phyloP scores from a whole-genome alignment of 2,329 filamentous ascomycete genomes.

The Clarireedia hainanense region DNA sequence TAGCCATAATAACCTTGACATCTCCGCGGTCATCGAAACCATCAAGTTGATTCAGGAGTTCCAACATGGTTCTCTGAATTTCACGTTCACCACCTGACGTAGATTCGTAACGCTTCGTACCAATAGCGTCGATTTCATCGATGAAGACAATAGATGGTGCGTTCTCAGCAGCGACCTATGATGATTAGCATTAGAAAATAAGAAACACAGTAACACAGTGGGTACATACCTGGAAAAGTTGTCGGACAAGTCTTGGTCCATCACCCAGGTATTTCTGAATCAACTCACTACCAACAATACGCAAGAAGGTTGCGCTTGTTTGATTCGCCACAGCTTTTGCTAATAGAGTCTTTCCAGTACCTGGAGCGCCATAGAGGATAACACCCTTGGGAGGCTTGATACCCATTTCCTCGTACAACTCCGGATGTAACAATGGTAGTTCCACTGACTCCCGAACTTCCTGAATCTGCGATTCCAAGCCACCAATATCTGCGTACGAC shows the following conservation, averaged over 20 bases:
- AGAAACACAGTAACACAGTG: background rate
- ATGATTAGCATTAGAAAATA: constrained; percentile 5
- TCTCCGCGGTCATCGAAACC: constrained; percentile 98
- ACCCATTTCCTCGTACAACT: constrained; percentile 99
- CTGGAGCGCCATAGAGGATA: constrained; percentile 93
- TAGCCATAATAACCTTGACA: constrained; percentile 99
- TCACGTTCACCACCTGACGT: constrained; percentile 95
- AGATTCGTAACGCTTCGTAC: constrained; percentile 97
- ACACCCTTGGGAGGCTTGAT: constrained; percentile 99
- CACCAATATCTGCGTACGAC: constrained; percentile 97
- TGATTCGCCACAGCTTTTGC: constrained; percentile 98
- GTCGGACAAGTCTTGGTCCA: constrained; percentile 86
- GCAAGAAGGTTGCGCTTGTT: constrained; percentile 95
- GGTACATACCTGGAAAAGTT: constrained; percentile 71
- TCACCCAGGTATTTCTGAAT: constrained; percentile 99
- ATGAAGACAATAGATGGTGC: constrained; percentile 98
- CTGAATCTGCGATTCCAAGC: constrained; percentile 89
- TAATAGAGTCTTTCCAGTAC: constrained; percentile 91
- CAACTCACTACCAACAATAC: constrained; percentile 92
- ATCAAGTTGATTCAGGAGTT: constrained; percentile 95
- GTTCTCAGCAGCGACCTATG: constrained; percentile 83
- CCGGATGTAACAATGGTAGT: constrained; percentile 86
- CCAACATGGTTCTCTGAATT: constrained; percentile 97
- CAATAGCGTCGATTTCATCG: constrained; percentile 97
- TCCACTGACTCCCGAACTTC: constrained; percentile 97